Conservation (phyloP, 192 early-diverging fungal genomes). For the Cetraspora pellucida region DNA sequence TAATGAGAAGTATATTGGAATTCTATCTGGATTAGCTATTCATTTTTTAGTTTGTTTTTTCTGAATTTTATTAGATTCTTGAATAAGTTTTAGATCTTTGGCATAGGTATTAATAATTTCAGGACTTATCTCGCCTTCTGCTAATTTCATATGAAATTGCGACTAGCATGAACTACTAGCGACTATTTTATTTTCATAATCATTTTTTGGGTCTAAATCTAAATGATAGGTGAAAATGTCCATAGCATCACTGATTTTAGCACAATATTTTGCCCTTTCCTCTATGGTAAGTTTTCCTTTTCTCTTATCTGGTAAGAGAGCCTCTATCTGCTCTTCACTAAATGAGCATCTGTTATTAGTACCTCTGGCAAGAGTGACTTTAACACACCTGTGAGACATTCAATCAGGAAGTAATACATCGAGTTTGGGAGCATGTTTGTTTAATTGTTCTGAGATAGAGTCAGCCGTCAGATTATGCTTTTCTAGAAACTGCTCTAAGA, state of each 20-base stretch:
- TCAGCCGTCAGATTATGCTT: neutral
- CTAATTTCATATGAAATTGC: conserved; percentile 17
- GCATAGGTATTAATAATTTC: no score
- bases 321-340: conserved; percentile 20
- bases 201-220: neutral
- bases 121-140: no score
- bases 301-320: neutral
- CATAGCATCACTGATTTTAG: neutral
- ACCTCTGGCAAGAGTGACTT: neutral
- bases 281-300: conserved; percentile 6
- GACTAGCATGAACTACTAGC: neutral
- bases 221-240: conserved; percentile 1
- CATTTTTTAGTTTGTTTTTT: no score
- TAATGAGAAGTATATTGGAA: conserved; percentile 12
- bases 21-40: neutral
- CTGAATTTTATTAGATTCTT: no score
- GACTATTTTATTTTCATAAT: neutral
- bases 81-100: no score
- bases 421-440: neutral
- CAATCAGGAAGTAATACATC: neutral
- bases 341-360: neutral
- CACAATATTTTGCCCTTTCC: neutral
- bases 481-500: conserved; percentile 5
- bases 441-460: neutral
- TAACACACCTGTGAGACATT: neutral